Conservation (phyloP, 345 rosid species). For the Eucalyptus regnans region DNA sequence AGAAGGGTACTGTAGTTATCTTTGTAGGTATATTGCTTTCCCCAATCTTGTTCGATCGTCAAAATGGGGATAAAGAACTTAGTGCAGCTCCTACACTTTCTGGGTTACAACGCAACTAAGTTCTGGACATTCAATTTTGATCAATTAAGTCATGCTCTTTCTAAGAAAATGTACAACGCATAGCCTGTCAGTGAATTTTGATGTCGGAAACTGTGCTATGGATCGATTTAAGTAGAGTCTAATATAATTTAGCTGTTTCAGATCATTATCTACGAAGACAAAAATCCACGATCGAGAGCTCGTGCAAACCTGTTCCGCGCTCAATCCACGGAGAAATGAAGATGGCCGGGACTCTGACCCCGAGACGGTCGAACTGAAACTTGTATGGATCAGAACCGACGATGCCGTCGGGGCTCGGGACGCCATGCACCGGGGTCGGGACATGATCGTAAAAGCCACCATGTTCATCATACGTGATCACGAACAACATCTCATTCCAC, state of each 20-base stretch:
- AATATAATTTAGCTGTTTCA: not conserved
- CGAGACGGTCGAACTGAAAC: conserved; percentile 76
- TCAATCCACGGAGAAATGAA: conserved; percentile 83
- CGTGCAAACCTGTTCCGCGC: conserved; percentile 44
- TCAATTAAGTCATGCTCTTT: not conserved
- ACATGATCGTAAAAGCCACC: conserved; percentile 96
- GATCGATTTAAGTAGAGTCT: not conserved
- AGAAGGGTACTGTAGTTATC: not conserved
- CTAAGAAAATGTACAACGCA: not conserved
- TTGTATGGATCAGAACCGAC: conserved; percentile 48
- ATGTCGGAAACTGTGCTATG: too few relatives aligned
- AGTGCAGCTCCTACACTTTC: not conserved
- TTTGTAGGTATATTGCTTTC: not conserved
- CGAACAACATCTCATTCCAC: conserved; percentile 64
- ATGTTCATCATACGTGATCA: conserved; percentile 67
- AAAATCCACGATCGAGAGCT: not conserved
- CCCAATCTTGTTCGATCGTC: not conserved
- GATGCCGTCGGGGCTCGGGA: conserved; percentile 75
- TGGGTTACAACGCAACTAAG: not conserved
- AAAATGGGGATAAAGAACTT: not conserved
- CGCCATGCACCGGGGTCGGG: conserved; percentile 60
- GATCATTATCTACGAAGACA: not conserved
- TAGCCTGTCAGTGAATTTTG: not conserved
- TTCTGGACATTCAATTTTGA: not conserved
- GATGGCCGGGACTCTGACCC: conserved; percentile 65